Conservation (phyloP, 306 rosid species). For the Styphnolobium japonicum region DNA sequence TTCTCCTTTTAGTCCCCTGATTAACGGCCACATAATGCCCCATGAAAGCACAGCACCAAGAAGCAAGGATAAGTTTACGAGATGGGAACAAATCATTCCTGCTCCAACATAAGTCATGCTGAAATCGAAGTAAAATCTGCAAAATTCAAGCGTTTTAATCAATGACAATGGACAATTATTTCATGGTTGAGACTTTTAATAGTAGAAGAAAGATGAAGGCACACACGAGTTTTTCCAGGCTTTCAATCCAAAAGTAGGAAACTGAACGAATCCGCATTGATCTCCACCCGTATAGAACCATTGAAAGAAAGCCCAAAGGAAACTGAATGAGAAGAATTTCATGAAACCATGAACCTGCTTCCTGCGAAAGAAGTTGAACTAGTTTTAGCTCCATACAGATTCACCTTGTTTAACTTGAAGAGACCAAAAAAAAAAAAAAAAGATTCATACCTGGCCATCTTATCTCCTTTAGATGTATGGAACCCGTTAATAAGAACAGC, state of each 20-base stretch:
- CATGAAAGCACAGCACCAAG: constrained; percentile 92
- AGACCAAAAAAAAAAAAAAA: neutral
- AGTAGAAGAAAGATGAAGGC: neutral
- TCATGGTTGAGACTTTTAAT: neutral
- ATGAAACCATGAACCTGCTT: constrained; percentile 85
- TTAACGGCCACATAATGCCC: constrained; percentile 99
- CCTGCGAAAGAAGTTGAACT: constrained; percentile 45
- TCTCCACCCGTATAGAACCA: constrained; percentile 93
- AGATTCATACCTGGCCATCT: constrained; percentile 69
- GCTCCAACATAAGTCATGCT: constrained; percentile 98
- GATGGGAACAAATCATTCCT: constrained; percentile 97
- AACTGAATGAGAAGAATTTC: constrained; percentile 73
- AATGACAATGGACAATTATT: constrained; percentile 13
- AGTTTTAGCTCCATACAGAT: constrained; percentile 28
- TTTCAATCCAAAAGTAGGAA: constrained; percentile 89
- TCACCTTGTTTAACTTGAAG: neutral
- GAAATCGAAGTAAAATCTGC: constrained; percentile 97
- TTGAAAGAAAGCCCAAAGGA: constrained; percentile 87
- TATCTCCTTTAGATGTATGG: constrained; percentile 89
- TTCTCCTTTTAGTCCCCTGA: constrained; percentile 77
- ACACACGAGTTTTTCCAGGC: constrained; percentile 87
- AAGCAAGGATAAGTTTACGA: constrained; percentile 88
- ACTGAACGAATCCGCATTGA: constrained; percentile 77
- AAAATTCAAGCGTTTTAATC: constrained; percentile 24
- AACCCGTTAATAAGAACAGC: constrained; percentile 97